phyloP scores from a whole-genome alignment of 2,329 filamentous ascomycete genomes.

The Sporothrix brasiliensis region DNA sequence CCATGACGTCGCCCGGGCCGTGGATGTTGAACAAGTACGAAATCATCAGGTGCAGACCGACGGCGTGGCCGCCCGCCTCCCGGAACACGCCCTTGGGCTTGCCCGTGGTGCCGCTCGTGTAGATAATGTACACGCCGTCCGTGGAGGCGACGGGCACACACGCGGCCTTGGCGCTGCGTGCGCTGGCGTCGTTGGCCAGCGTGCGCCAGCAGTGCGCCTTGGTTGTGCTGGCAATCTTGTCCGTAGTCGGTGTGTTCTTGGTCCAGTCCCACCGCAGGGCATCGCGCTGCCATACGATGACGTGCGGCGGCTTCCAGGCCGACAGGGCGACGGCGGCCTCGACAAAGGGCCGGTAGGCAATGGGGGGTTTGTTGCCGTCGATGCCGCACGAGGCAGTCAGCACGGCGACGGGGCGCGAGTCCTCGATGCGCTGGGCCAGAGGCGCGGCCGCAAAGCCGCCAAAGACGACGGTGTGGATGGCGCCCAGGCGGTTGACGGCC shows the following conservation, averaged over 20 bases:
- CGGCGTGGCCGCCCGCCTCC: slow-evolving; percentile 83
- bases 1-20: slow-evolving; percentile 75
- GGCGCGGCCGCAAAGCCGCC: slow-evolving; percentile 84
- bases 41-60: slow-evolving; percentile 80
- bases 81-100: slow-evolving; percentile 80
- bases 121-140: slow-evolving; percentile 87
- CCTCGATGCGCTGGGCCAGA: slow-evolving; percentile 85
- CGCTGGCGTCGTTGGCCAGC: slow-evolving; percentile 69
- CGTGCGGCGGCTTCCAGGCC: slow-evolving; percentile 69
- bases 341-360: slow-evolving; percentile 76
- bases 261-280: slow-evolving; percentile 71
- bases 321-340: slow-evolving; percentile 71
- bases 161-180: slow-evolving; percentile 67
- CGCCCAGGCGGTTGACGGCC: slow-evolving; percentile 77
- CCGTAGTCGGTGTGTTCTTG: slow-evolving; percentile 52
- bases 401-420: slow-evolving; percentile 72
- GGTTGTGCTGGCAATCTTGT: slow-evolving; percentile 8
- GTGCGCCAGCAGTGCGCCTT: slow-evolving; percentile 64
- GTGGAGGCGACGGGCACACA: slow-evolving; percentile 77
- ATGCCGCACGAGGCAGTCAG: slow-evolving; percentile 92
- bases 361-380: slow-evolving; percentile 78
- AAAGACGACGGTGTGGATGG: slow-evolving; percentile 89
- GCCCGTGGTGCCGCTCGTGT: slow-evolving; percentile 83
- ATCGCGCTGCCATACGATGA: slow-evolving; percentile 82
- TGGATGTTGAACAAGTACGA: slow-evolving; percentile 80